Evolutionary conservation across 169 alveolate species (phyloP).

Genomic region (Plasmodium gonderi): DNA sequence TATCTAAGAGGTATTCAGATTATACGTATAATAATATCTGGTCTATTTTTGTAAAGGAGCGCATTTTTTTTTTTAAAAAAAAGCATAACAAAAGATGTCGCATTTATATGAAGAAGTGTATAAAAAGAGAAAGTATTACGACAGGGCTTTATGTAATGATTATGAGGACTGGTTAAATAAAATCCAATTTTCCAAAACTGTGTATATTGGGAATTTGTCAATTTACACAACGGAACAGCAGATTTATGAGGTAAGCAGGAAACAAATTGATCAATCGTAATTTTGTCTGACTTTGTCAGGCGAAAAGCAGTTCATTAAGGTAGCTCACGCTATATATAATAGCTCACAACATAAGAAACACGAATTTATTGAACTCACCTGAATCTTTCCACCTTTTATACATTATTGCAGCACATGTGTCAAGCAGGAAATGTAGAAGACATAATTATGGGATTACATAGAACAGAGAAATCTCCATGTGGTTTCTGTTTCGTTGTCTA

Average conservation of each 20-base stretch:
- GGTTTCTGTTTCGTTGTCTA: slow-evolving; percentile 86
- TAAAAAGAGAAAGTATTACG: slow-evolving; percentile 82
- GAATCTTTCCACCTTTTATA: background rate
- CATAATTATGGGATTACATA: slow-evolving; percentile 82
- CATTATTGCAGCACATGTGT: slow-evolving; percentile 21
- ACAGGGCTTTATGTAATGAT: slow-evolving; percentile 79
- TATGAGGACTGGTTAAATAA: slow-evolving; percentile 81
- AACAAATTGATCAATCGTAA: no score
- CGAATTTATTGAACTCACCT: background rate
- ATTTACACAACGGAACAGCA: slow-evolving; percentile 85
- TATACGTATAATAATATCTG: no score
- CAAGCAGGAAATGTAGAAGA: slow-evolving; percentile 82
- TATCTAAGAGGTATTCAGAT: no score
- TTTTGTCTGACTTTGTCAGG: no score
- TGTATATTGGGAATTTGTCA: slow-evolving; percentile 84
- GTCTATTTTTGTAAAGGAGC: no score
- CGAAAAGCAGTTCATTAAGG: no score
- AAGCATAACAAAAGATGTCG: slow-evolving; percentile 65
- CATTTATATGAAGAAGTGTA: slow-evolving; percentile 80
- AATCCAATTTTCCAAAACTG: slow-evolving; percentile 81
- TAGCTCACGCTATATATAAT: no score
- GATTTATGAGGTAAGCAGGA: slow-evolving; percentile 82
- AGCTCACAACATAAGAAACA: no score
- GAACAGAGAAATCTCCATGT: slow-evolving; percentile 83
- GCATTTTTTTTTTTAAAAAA: no score